A percentile compares a stretch with the other conserved stretches of the same genome.
Conservation (phyloP, 176 grass and related monocot species). For the Elymus sibiricus region DNA sequence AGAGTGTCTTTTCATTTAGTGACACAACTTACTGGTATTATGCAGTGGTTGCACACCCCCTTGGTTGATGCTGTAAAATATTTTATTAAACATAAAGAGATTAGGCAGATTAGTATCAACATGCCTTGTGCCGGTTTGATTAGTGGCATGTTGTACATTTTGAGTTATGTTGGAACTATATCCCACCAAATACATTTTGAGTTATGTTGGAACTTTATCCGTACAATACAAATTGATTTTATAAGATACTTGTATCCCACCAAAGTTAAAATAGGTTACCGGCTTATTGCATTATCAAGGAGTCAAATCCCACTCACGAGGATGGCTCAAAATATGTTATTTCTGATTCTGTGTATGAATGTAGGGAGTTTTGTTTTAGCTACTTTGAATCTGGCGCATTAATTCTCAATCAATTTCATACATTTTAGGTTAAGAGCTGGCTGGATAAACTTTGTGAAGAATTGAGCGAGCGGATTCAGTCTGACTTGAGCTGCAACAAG, state of each 20-base stretch:
- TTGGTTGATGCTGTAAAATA: not conserved
- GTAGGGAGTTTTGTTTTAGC: not conserved
- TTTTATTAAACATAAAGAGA: not conserved
- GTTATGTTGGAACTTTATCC: not conserved
- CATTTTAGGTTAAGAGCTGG: slow-evolving; percentile 73
- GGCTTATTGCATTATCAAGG: not conserved
- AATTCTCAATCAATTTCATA: not conserved
- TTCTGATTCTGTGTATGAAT: not conserved
- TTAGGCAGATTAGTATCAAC: not conserved
- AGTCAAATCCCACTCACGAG: not conserved
- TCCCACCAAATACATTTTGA: too few relatives aligned
- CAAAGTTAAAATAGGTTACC: slow-evolving; percentile 5
- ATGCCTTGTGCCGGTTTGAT: not conserved
- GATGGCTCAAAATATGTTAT: not conserved
- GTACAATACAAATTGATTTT: not conserved
- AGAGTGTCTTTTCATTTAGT: not conserved
- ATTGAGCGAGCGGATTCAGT: slow-evolving; percentile 82
- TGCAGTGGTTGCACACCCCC: not conserved
- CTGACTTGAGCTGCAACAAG: slow-evolving; percentile 88
- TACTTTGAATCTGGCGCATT: not conserved
- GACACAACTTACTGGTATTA: not conserved
- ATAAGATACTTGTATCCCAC: not conserved
- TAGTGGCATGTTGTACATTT: not conserved
- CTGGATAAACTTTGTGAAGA: slow-evolving; percentile 90
- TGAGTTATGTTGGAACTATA: not conserved